Conservation (phyloP, 2,329 filamentous ascomycete species). For the Fusarium illudens region DNA sequence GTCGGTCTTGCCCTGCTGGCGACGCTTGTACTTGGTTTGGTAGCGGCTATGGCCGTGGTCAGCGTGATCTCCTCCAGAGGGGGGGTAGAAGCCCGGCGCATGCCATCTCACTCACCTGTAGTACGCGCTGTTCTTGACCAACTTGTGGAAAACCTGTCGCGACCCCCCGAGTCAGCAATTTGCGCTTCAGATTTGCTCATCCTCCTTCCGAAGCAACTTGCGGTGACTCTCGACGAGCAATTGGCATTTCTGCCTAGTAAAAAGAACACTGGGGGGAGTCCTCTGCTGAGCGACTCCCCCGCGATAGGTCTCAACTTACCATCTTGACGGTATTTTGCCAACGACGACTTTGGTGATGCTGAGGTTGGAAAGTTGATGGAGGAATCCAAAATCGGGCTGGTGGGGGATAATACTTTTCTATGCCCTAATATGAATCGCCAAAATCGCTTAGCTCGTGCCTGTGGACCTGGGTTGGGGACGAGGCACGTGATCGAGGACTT, state of each 20-base stretch:
- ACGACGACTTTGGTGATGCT: slow-evolving; percentile 50
- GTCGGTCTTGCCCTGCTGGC: slow-evolving; percentile 96
- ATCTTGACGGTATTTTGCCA: slow-evolving; percentile 69
- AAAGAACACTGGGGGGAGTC: slow-evolving; percentile 38
- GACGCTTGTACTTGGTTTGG: slow-evolving; percentile 99
- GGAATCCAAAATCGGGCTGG: slow-evolving; percentile 45
- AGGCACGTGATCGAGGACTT: slow-evolving; percentile 45
- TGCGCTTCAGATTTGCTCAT: slow-evolving; percentile 85
- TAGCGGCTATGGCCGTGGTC: slow-evolving; percentile 73
- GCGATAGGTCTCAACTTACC: slow-evolving; percentile 67
- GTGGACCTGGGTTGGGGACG: slow-evolving; percentile 52
- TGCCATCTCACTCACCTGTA: slow-evolving; percentile 76
- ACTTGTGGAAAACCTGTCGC: slow-evolving; percentile 85
- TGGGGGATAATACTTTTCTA: slow-evolving; percentile 50
- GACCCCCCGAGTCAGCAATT: slow-evolving; percentile 97
- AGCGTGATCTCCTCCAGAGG: slow-evolving; percentile 25
- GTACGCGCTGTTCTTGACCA: slow-evolving; percentile 98
- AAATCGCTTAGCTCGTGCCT: slow-evolving; percentile 34
- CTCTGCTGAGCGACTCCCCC: slow-evolving; percentile 24
- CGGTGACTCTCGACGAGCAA: slow-evolving; percentile 74
- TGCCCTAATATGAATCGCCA: slow-evolving; percentile 51
- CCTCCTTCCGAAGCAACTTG: slow-evolving; percentile 96
- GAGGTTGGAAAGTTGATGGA: slow-evolving; percentile 47
- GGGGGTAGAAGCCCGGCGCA: not conserved
- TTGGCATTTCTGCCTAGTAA: slow-evolving; percentile 55